Conservation (phyloP, 768 basidiomycete species). For the Lactarius psammicola region DNA sequence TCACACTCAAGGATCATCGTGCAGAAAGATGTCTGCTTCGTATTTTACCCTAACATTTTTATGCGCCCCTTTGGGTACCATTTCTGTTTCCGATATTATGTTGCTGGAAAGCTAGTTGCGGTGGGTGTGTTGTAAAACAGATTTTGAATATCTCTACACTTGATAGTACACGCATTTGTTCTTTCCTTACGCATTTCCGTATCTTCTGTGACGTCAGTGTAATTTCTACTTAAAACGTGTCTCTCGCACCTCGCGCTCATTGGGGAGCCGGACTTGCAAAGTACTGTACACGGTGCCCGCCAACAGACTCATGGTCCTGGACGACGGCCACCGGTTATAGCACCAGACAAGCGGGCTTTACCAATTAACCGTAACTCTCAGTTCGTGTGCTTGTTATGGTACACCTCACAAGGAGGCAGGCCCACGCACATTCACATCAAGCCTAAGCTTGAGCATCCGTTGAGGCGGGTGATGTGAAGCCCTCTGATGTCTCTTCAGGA, state of each 20-base stretch:
- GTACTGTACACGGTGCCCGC: not conserved
- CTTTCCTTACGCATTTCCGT: conserved; percentile 19
- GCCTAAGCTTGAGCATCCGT: not conserved
- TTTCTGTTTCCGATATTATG: too few species aligned
- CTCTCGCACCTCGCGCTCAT: conserved; percentile 3
- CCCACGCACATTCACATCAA: conserved; percentile 6
- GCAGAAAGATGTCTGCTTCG: too few species aligned
- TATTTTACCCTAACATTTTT: too few species aligned
- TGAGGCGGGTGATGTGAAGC: not conserved
- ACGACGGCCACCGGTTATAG: conserved; percentile 1
- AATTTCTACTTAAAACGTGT: conserved; percentile 3
- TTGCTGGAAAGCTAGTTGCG: too few species aligned
- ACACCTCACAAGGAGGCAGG: not conserved
- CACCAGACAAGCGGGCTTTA: not conserved
- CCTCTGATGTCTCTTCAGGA: too few species aligned
- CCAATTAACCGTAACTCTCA: not conserved
- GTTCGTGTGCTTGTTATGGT: not conserved
- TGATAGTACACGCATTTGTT: too few species aligned
- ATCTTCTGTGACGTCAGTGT: conserved; percentile 24
- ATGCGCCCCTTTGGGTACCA: too few species aligned
- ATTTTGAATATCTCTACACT: too few species aligned
- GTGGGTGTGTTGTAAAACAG: too few species aligned
- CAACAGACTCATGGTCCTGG: not conserved
- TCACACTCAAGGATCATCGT: too few species aligned
- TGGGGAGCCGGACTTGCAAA: not conserved